Conservation (phyloP, 495 filamentous ascomycete species). For the Cairneyella variabilis region DNA sequence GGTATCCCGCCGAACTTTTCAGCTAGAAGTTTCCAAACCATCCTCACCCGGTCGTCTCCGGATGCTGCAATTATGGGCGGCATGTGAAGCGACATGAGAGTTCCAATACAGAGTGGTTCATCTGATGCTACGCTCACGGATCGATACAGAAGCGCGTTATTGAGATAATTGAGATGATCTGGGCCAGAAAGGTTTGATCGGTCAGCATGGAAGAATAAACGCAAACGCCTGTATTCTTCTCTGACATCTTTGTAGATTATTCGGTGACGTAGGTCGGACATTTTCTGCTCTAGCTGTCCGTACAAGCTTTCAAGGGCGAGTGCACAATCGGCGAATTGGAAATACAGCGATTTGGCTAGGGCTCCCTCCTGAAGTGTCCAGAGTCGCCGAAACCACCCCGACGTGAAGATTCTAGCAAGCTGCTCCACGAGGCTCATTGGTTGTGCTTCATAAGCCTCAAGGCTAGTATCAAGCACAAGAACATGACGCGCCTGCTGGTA, state of each 20-base stretch:
- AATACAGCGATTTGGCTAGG: conserved; percentile 22
- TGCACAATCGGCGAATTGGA: conserved; percentile 27
- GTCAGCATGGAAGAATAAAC: conserved; percentile 11
- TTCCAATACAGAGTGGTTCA: conserved; percentile 33
- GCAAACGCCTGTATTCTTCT: conserved; percentile 6
- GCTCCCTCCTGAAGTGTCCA: conserved; percentile 31
- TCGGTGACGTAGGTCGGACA: conserved; percentile 1
- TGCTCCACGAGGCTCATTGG: conserved; percentile 1
- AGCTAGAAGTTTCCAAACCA: conserved; percentile 22
- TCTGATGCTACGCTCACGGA: conserved; percentile 30
- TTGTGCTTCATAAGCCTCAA: conserved; percentile 14
- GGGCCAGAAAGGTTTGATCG: not conserved
- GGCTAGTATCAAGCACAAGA: conserved; percentile 27
- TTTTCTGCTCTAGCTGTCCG: not conserved
- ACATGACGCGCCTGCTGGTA: conserved; percentile 26
- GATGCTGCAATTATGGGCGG: conserved; percentile 17
- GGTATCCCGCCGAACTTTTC: conserved; percentile 19
- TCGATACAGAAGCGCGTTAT: conserved; percentile 25
- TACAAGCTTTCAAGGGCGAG: not conserved
- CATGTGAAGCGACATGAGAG: conserved; percentile 21
- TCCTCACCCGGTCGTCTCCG: conserved; percentile 20
- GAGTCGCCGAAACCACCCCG: conserved; percentile 27
- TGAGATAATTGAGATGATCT: not conserved
- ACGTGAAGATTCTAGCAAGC: conserved; percentile 23
- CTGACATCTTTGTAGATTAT: not conserved